These are phyloP conservation scores for Aspergillus homomorphus DNA, from an alignment of 495 filamentous ascomycete species.

Conservation along the genomic window DNA sequence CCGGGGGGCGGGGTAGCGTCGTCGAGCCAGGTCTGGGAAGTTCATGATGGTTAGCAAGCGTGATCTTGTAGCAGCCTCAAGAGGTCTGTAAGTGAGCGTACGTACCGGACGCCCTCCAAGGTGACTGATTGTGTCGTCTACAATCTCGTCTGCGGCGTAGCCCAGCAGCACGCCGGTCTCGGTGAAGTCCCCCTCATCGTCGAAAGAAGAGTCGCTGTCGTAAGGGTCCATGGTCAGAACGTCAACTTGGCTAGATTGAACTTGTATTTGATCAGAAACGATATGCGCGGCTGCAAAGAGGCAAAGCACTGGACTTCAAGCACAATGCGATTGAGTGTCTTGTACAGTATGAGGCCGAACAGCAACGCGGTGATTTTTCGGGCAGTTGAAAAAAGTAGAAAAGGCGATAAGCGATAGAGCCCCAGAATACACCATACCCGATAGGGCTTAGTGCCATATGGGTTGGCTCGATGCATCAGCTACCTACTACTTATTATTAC, in stretches of 20 bases:
- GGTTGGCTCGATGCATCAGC: not conserved
- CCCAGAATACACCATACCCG: constrained; percentile 5
- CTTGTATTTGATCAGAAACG: not conserved
- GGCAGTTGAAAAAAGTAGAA: constrained; percentile 11
- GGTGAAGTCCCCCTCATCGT: constrained; percentile 65
- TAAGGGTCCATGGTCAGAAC: constrained; percentile 65
- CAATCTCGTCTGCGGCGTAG: constrained; percentile 77
- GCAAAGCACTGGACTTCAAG: not conserved
- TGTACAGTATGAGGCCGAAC: not conserved
- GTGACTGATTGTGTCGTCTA: constrained; percentile 83
- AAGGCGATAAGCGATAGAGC: constrained; percentile 24
- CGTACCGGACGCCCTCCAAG: constrained; percentile 84
- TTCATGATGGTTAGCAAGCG: constrained; percentile 2
- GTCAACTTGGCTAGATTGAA: not conserved
- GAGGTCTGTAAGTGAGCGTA: constrained; percentile 4
- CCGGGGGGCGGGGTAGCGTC: constrained; percentile 66
- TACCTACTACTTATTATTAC: not conserved
- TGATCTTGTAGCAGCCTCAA: not conserved
- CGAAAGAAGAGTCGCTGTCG: constrained; percentile 71
- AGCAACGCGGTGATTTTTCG: not conserved
- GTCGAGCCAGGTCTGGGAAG: constrained; percentile 74
- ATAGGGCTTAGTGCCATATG: constrained; percentile 11
- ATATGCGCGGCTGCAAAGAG: too few relatives aligned
- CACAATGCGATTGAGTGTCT: not conserved
- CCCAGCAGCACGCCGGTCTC: constrained; percentile 90